Conservation (phyloP, 2,329 filamentous ascomycete genomes). For the Fusarium circinatum region DNA sequence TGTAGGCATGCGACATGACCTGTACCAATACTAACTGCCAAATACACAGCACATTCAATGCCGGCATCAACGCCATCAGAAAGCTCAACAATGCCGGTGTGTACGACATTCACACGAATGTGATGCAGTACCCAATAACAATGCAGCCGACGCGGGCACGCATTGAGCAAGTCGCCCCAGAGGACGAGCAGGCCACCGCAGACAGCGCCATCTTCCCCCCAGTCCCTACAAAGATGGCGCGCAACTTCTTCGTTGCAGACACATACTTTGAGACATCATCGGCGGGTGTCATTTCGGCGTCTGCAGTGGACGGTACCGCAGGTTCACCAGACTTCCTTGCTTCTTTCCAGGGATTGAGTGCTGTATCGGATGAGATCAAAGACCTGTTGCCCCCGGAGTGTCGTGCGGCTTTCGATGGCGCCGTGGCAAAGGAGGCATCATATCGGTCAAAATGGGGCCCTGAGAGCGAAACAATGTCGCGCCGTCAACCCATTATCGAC, state of each 20-base stretch:
- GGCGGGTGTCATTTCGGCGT: slow-evolving; percentile 56
- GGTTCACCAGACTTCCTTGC: slow-evolving; percentile 60
- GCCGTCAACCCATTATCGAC: slow-evolving; percentile 67
- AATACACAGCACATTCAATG: slow-evolving; percentile 81
- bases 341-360: slow-evolving; percentile 69
- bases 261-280: slow-evolving; percentile 63
- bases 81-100: slow-evolving; percentile 77
- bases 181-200: slow-evolving; percentile 46
- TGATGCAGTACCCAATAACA: slow-evolving; percentile 84
- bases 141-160: slow-evolving; percentile 91
- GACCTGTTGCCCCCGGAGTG: slow-evolving; percentile 76
- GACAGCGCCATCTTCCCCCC: slow-evolving; percentile 57
- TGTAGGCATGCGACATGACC: background rate
- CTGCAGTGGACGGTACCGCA: slow-evolving; percentile 56
- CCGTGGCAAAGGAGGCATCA: slow-evolving; percentile 69
- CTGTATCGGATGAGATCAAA: slow-evolving; percentile 72
- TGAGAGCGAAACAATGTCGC: slow-evolving; percentile 68
- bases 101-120: slow-evolving; percentile 95
- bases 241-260: slow-evolving; percentile 68
- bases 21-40: slow-evolving; percentile 12
- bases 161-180: slow-evolving; percentile 75
- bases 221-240: slow-evolving; percentile 60
- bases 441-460: slow-evolving; percentile 82
- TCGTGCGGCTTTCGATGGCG: slow-evolving; percentile 75
- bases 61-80: slow-evolving; percentile 74